phyloP scores from a whole-genome alignment of 129 eudicot genomes.

The Lactuca sativa region DNA sequence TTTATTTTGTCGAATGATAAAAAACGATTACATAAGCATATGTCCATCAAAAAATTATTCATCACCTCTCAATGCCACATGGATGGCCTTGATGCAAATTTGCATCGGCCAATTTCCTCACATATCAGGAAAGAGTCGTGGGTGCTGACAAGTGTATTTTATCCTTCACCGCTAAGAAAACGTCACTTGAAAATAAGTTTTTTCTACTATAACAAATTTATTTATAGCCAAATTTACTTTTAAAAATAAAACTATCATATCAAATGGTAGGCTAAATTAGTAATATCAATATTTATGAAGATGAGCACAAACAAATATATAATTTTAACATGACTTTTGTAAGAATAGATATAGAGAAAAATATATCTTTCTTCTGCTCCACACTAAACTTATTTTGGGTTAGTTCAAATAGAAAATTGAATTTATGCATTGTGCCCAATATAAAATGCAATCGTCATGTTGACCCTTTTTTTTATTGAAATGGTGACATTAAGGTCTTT shows the following conservation, averaged over 20 bases:
- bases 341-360: neutral
- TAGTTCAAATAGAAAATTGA: neutral
- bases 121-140: neutral
- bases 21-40: neutral
- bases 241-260: too few relatives aligned
- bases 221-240: neutral
- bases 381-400: too few relatives aligned
- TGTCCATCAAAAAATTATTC: neutral
- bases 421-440: neutral
- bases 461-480: neutral
- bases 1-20: too few relatives aligned
- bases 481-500: neutral
- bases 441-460: neutral
- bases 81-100: neutral
- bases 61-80: neutral
- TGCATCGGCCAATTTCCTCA: neutral
- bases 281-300: neutral
- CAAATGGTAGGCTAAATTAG: neutral
- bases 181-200: neutral
- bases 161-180: neutral
- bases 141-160: neutral
- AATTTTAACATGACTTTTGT: neutral
- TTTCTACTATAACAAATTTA: too few relatives aligned
- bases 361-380: too few relatives aligned
- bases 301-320: neutral